Conservation (phyloP, 495 filamentous ascomycete genomes). For the Penicillium alfredii region DNA sequence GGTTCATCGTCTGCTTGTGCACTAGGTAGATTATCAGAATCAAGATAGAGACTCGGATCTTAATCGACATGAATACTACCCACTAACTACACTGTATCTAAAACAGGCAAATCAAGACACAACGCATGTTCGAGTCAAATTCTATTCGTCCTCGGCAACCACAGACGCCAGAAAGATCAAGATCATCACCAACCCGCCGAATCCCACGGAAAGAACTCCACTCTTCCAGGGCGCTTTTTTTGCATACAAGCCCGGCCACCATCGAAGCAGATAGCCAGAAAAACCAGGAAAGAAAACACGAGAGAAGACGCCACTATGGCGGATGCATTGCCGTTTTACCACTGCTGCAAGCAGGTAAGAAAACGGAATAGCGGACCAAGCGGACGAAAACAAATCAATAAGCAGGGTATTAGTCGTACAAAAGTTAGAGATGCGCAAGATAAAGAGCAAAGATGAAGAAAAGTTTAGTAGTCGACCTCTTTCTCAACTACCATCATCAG, state of each 20-base stretch:
- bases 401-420: conserved; percentile 24
- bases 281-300: background rate
- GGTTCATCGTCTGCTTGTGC: no score
- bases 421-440: conserved; percentile 12
- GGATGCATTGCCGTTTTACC: no score
- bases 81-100: no score
- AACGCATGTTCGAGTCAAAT: no score
- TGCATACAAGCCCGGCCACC: conserved; percentile 1
- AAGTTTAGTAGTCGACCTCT: conserved; percentile 33
- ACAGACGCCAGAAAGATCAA: conserved; percentile 21
- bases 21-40: background rate
- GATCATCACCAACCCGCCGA: conserved; percentile 10
- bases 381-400: conserved; percentile 2
- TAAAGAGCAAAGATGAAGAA: conserved; percentile 6
- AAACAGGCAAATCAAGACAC: no score
- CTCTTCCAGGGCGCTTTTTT: conserved; percentile 12
- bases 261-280: no score
- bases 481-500: conserved; percentile 42
- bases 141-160: conserved; percentile 14
- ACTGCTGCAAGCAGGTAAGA: no score
- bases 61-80: no score
- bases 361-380: no score
- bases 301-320: no score
- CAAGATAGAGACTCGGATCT: no score
- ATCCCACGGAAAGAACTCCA: conserved; percentile 14